Evolutionary conservation across 768 basidiomycete genomes (phyloP).

Genomic region (Leccinum boreale): DNA sequence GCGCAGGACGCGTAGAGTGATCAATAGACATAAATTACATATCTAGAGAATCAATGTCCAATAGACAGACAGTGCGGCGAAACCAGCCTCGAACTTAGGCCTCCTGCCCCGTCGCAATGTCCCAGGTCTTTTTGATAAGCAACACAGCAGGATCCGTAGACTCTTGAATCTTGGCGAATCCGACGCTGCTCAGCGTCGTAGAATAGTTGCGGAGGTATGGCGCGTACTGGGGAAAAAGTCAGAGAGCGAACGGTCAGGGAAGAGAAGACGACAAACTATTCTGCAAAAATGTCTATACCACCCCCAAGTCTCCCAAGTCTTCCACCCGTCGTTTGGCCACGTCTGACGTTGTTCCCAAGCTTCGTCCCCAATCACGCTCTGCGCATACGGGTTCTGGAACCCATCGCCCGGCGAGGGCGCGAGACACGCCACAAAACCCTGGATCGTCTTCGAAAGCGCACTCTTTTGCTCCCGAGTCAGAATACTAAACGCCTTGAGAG

Average conservation of each 20-base stretch:
- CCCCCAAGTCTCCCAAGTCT: conserved; percentile 83
- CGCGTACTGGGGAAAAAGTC: conserved; percentile 54
- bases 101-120: conserved; percentile 63
- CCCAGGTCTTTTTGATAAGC: conserved; percentile 67
- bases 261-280: conserved; percentile 46
- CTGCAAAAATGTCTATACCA: conserved; percentile 92
- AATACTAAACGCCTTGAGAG: conserved; percentile 71
- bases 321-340: conserved; percentile 78
- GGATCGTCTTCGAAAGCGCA: conserved; percentile 67
- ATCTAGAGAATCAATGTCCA: background rate
- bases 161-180: conserved; percentile 62
- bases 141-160: conserved; percentile 53
- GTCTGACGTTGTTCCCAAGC: conserved; percentile 68
- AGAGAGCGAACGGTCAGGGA: background rate
- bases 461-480: conserved; percentile 75
- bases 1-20: conserved; percentile 3
- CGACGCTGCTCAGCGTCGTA: conserved; percentile 65
- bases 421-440: conserved; percentile 70
- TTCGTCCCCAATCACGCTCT: conserved; percentile 57
- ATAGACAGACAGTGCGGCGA: background rate
- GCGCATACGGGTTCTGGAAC: conserved; percentile 49
- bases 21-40: conserved; percentile 17
- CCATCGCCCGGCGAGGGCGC: conserved; percentile 40
- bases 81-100: conserved; percentile 15
- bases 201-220: conserved; percentile 75